phyloP scores from a whole-genome alignment of 2,329 filamentous ascomycete genomes.

The Verticillium alfalfae region DNA sequence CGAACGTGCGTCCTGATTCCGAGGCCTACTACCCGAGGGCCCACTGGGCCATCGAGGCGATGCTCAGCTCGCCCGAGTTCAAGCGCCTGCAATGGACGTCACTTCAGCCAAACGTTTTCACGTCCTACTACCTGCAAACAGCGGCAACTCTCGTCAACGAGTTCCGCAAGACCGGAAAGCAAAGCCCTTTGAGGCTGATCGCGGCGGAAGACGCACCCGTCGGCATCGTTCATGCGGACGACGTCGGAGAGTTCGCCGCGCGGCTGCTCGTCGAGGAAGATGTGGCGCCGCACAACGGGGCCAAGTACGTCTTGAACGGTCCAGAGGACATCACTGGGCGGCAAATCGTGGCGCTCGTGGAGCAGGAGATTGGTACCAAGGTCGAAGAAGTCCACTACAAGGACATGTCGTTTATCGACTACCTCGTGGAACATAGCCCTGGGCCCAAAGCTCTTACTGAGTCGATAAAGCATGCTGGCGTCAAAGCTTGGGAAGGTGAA shows the following conservation, averaged over 20 bases:
- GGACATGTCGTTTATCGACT: constrained; percentile 23
- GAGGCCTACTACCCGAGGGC: constrained; percentile 26
- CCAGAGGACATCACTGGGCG: constrained; percentile 29
- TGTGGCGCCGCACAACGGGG: constrained; percentile 18
- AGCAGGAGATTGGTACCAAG: constrained; percentile 20
- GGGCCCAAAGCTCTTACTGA: constrained; percentile 20
- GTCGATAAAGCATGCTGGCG: constrained; percentile 17
- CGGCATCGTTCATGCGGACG: constrained; percentile 22
- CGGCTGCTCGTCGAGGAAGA: constrained; percentile 24
- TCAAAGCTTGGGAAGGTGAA: constrained; percentile 24
- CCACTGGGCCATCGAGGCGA: constrained; percentile 34
- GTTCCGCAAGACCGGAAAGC: constrained; percentile 24
- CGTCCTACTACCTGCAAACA: constrained; percentile 10
- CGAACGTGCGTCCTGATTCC: constrained; percentile 26
- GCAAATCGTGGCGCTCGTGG: constrained; percentile 25
- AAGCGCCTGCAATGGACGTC: constrained; percentile 28
- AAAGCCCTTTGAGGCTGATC: constrained; percentile 19
- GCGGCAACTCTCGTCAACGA: constrained; percentile 23
- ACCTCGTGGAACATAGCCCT: constrained; percentile 6
- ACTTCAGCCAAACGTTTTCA: constrained; percentile 26
- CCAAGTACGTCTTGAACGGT: constrained; percentile 31
- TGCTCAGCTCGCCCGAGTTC: constrained; percentile 29
- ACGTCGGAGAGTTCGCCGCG: constrained; percentile 28
- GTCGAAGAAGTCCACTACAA: constrained; percentile 21
- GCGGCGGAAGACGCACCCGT: constrained; percentile 19